Conservation (phyloP, 2,329 filamentous ascomycete genomes). For the Elsinoe perseae region DNA sequence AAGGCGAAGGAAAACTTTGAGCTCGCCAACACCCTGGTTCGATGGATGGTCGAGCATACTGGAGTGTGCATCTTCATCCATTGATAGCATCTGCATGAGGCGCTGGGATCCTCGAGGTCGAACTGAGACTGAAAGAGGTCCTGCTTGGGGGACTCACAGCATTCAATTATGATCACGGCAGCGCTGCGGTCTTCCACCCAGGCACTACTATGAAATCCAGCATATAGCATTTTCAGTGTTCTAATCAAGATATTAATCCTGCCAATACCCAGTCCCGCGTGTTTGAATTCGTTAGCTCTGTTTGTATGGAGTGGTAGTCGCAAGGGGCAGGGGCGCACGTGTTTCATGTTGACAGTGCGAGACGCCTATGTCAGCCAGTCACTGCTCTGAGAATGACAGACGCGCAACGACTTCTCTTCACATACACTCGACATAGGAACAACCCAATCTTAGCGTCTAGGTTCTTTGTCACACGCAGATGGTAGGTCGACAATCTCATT, state of each 20-base stretch:
- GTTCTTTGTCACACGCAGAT: slow-evolving; percentile 1
- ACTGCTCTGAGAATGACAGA: not conserved
- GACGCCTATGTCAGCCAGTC: slow-evolving; percentile 9
- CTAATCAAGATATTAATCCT: slow-evolving; percentile 5
- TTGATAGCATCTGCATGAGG: slow-evolving; percentile 8
- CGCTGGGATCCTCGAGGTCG: not conserved
- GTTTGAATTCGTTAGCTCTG: slow-evolving; percentile 4
- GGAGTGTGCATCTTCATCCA: not conserved
- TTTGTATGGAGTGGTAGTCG: not conserved
- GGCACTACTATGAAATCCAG: slow-evolving; percentile 10
- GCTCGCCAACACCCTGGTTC: not conserved
- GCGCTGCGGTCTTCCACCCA: not conserved
- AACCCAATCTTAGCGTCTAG: not conserved
- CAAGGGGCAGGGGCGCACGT: not conserved
- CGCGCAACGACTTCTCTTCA: not conserved
- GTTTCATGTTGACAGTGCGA: not conserved
- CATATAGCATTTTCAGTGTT: slow-evolving; percentile 3
- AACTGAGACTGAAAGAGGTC: not conserved
- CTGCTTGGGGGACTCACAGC: not conserved
- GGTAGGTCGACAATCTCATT: not conserved
- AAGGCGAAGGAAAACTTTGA: slow-evolving; percentile 36
- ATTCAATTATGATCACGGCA: not conserved
- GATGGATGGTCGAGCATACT: not conserved
- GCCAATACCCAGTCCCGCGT: not conserved
- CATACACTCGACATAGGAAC: not conserved